A percentile compares a stretch with the other conserved stretches of the same genome.
Evolutionary conservation across 768 basidiomycete genomes (phyloP).

Genomic region (Chlorophyllum brunneum): DNA sequence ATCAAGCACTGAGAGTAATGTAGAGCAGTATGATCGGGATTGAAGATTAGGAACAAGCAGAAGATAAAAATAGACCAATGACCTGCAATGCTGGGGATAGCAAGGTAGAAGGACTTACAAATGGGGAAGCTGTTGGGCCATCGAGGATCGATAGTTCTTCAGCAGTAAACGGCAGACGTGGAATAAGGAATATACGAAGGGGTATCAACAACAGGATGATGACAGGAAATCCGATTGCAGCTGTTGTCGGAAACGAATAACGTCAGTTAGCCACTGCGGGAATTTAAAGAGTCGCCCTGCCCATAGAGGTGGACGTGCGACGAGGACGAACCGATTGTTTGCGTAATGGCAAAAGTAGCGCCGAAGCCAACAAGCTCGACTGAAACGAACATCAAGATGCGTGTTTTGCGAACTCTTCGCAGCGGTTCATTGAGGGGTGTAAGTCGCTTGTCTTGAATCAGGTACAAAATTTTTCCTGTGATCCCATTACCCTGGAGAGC

Average conservation of each 20-base stretch:
- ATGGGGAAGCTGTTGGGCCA: constrained; percentile 84
- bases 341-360: constrained; percentile 85
- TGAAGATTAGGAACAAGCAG: neutral
- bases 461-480: constrained; percentile 74
- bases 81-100: constrained; percentile 30
- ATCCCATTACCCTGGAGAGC: constrained; percentile 81
- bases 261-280: constrained; percentile 22
- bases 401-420: constrained; percentile 65
- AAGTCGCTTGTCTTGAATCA: constrained; percentile 66
- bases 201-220: constrained; percentile 85
- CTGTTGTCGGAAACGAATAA: constrained; percentile 31
- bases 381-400: constrained; percentile 66
- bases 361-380: constrained; percentile 84
- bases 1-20: no score
- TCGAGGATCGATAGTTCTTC: constrained; percentile 87
- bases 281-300: constrained; percentile 22
- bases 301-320: neutral
- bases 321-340: constrained; percentile 66
- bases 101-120: constrained; percentile 51
- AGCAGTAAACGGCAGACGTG: constrained; percentile 68
- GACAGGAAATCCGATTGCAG: constrained; percentile 88
- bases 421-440: constrained; percentile 70
- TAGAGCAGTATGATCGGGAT: no score
- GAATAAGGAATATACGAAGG: constrained; percentile 65
- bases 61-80: neutral